Base-by-base conservation (phyloP, 768 basidiomycete species). In the Phylloporus sp. region DNA sequence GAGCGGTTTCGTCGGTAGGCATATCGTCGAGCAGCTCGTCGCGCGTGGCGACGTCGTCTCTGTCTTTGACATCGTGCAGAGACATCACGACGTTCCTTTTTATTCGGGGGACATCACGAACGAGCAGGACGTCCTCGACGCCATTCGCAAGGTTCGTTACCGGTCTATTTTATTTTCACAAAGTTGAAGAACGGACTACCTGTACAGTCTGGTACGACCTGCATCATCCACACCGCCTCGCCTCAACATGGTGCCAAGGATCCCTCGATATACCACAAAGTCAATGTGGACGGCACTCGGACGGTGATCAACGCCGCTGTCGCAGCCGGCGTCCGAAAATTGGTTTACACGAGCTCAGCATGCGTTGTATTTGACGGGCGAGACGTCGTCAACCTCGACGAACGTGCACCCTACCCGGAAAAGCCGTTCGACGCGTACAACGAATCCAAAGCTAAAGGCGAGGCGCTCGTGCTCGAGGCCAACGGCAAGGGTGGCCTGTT, bases 191-290 rank as follows among this genome's bases (percentile, higher is more conserved):
- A 45, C 10, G 6, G 6, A 28, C 4, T 5, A 17, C 29, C 21
- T 18, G 15, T 39, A 28, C 44, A 91, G 86, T 85, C 84, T 51
- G 81, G 82, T 31, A 77, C 91, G 22, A 93, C 90, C 0, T 90
- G 87, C 58, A 87, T 98, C 52, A 90, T 99, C 52, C 96, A 99
- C 66, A 97, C 94, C 9, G 96, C 94, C 15, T 94, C 93, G 7
- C 83, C 82, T 0, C 80, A 80, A 6, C 86, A 82, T 54, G 88
- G 79, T 13, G 76, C 73, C 42, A 78, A 79, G 46, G 74, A 87
- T 54, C 73, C 80, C 1, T 80, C 80, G 2, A 62, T 97, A 9
- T 96, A 89, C 71, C 84, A 80, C 69, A 90, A 87, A 62, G 95
- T 99, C 58, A 98, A 98, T 62, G 90, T 98, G 5, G 82, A 90